Percentiles rank a stretch among this genome's conserved stretches.
Evolutionary conservation across 331 rosid species (phyloP).

Genomic region (Cydonia oblonga): DNA sequence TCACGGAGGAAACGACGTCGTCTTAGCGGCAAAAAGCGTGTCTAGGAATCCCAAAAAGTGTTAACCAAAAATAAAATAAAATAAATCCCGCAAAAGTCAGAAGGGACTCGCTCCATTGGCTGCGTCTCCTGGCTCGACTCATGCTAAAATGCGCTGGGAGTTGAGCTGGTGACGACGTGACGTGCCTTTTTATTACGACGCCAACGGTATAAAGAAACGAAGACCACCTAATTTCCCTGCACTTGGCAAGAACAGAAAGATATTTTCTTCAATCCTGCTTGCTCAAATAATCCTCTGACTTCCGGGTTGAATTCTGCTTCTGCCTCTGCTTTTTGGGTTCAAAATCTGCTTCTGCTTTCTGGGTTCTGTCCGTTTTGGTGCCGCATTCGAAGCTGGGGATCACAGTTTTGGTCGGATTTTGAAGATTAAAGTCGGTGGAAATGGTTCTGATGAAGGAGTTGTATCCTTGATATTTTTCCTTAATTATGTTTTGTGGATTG

Average conservation of each 20-base stretch:
- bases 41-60: neutral
- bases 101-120: neutral
- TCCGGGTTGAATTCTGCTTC: neutral
- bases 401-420: neutral
- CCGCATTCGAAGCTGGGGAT: neutral
- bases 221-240: neutral
- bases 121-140: neutral
- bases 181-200: slow-evolving; percentile 1
- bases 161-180: neutral
- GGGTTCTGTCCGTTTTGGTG: neutral
- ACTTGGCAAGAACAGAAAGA: neutral
- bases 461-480: slow-evolving; percentile 20
- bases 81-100: neutral
- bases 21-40: neutral
- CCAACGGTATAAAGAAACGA: neutral
- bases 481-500: neutral
- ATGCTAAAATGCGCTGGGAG: neutral
- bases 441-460: slow-evolving; percentile 41
- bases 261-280: neutral
- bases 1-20: neutral
- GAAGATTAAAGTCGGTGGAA: neutral
- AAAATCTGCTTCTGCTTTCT: neutral
- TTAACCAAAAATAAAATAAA: too few species aligned
- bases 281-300: neutral
- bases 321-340: neutral